Evolutionary conservation across 257 asterid species (phyloP).

Genomic region (Lycium ferocissimum): DNA sequence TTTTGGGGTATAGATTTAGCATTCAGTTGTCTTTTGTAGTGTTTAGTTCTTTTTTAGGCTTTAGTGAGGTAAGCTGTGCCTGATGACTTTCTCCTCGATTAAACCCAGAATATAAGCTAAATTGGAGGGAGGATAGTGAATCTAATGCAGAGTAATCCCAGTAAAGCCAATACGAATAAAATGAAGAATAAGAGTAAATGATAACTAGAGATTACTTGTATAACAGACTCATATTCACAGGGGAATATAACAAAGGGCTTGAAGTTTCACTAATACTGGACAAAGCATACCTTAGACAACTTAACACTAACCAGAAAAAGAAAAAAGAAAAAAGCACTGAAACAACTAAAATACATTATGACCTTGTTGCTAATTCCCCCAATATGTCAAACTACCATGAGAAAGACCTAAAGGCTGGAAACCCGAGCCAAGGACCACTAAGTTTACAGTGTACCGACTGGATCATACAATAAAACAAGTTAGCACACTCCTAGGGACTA

Average conservation of each 20-base stretch:
- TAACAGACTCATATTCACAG: neutral
- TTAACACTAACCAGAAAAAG: neutral
- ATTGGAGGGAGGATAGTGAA: neutral
- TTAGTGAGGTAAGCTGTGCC: too few relatives aligned
- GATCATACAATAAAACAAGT: constrained; percentile 25
- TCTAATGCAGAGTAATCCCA: neutral
- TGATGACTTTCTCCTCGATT: too few relatives aligned
- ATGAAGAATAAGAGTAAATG: neutral
- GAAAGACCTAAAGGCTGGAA: neutral
- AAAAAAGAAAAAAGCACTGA: neutral
- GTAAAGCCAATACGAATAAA: neutral
- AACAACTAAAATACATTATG: neutral
- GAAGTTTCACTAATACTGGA: neutral
- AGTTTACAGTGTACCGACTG: constrained; percentile 29
- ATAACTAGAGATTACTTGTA: too few relatives aligned
- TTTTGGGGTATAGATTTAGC: too few relatives aligned
- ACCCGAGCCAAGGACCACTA: neutral
- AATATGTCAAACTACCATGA: neutral
- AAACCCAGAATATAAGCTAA: too few relatives aligned
- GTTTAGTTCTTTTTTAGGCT: too few relatives aligned
- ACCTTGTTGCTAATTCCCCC: constrained; percentile 30
- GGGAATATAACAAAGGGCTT: neutral
- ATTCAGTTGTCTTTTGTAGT: too few relatives aligned
- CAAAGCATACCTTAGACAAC: neutral
- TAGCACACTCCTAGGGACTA: neutral